Conservation (phyloP, 2,329 filamentous ascomycete genomes). For the Pochonia chlamydosporia region DNA sequence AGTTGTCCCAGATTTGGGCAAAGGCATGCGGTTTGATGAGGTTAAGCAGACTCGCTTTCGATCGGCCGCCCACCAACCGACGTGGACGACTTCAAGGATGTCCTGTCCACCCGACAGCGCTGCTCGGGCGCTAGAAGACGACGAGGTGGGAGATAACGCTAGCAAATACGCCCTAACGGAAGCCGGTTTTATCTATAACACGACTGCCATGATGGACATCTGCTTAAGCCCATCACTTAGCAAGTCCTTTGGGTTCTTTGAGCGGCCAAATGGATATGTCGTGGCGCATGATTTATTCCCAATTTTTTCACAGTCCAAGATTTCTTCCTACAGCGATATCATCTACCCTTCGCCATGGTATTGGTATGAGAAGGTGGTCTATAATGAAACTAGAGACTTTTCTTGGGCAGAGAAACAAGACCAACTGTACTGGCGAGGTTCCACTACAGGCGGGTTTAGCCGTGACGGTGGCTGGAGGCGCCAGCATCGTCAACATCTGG, state of each 20-base stretch:
- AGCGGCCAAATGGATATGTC: conserved; percentile 85
- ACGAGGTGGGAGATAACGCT: conserved; percentile 64
- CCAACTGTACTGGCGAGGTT: conserved; percentile 89
- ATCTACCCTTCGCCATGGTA: conserved; percentile 97
- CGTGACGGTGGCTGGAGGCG: conserved; percentile 87
- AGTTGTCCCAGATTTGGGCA: conserved; percentile 61
- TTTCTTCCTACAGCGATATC: conserved; percentile 90
- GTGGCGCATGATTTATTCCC: conserved; percentile 87
- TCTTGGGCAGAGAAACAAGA: conserved; percentile 70
- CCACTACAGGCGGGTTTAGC: conserved; percentile 90
- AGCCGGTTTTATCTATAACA: conserved; percentile 82
- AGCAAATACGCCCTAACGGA: conserved; percentile 64
- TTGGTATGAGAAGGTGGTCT: conserved; percentile 81
- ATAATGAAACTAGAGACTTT: conserved; percentile 64
- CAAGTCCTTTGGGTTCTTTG: conserved; percentile 82
- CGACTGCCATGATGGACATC: conserved; percentile 83
- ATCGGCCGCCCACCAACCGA: conserved; percentile 78
- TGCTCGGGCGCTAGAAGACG: conserved; percentile 59
- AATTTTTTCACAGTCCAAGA: conserved; percentile 92
- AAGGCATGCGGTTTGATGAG: conserved; percentile 69
- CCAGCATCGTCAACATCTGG: conserved; percentile 85
- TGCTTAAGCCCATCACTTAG: conserved; percentile 81
- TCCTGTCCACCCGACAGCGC: conserved; percentile 80
- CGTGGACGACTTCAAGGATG: conserved; percentile 84
- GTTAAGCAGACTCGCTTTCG: conserved; percentile 82